Conservation (phyloP, 768 basidiomycete species). For the Leccinum truebloodii region DNA sequence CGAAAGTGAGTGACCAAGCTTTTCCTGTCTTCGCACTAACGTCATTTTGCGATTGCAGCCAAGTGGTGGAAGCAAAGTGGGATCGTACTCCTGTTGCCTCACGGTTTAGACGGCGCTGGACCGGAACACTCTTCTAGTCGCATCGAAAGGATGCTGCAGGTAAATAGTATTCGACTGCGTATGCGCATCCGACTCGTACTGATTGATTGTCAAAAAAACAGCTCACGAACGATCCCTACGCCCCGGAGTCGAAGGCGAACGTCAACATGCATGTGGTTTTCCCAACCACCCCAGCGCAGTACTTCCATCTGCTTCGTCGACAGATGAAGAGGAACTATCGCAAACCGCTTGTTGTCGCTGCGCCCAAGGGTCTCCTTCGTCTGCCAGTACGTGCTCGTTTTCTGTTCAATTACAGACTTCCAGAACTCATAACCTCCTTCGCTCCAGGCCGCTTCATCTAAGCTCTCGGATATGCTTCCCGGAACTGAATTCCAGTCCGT, state of each 20-base stretch:
- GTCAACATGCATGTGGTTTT: constrained; percentile 86
- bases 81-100: constrained; percentile 81
- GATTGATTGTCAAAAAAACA: constrained; percentile 28
- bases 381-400: constrained; percentile 54
- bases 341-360: constrained; percentile 83
- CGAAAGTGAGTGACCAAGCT: constrained; percentile 57
- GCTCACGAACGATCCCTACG: constrained; percentile 76
- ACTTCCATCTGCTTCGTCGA: constrained; percentile 85
- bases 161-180: constrained; percentile 26
- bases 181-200: neutral
- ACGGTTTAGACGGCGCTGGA: constrained; percentile 90
- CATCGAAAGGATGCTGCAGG: constrained; percentile 90
- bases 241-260: constrained; percentile 36
- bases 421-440: neutral
- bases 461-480: constrained; percentile 57
- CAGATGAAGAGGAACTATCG: constrained; percentile 85
- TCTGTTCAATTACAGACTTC: neutral
- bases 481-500: constrained; percentile 71
- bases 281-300: constrained; percentile 88
- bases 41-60: constrained; percentile 42
- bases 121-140: constrained; percentile 92
- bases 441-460: constrained; percentile 70
- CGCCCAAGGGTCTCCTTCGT: constrained; percentile 81
- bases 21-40: neutral
- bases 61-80: constrained; percentile 96